These are phyloP conservation scores for Penicillium psychrosexuale DNA, from an alignment of 2,329 filamentous ascomycete genomes.

Conservation along the genomic window DNA sequence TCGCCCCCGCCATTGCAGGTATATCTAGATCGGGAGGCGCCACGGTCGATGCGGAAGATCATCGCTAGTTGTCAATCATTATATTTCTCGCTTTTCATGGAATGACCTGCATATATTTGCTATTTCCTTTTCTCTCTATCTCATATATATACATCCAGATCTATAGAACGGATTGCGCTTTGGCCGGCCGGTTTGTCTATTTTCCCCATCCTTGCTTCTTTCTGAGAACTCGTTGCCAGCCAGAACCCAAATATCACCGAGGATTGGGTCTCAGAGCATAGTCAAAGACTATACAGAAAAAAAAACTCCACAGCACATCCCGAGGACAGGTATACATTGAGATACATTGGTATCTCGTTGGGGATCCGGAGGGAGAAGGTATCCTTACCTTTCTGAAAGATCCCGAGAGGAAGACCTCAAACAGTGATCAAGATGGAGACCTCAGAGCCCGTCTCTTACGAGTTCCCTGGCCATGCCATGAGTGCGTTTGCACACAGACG, in stretches of 20 bases:
- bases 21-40: constrained; percentile 15
- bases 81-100: constrained; percentile 5
- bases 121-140: constrained; percentile 2
- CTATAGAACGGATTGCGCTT: constrained; percentile 11
- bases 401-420: neutral
- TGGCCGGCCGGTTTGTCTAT: constrained; percentile 13
- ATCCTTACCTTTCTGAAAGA: neutral
- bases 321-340: constrained; percentile 1
- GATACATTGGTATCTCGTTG: constrained; percentile 2
- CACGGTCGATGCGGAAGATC: constrained; percentile 23
- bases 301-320: neutral
- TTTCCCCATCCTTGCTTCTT: constrained; percentile 10
- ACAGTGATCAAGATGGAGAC: constrained; percentile 35
- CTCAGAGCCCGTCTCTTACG: constrained; percentile 41
- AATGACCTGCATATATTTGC: constrained; percentile 17
- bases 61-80: constrained; percentile 21
- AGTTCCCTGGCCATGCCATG: constrained; percentile 38
- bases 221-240: constrained; percentile 3
- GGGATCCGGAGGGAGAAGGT: neutral
- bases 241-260: constrained; percentile 8
- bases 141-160: constrained; percentile 13
- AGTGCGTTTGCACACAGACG: constrained; percentile 38
- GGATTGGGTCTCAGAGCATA: neutral
- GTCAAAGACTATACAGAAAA: neutral
- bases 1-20: constrained; percentile 17